Conservation (phyloP, 495 filamentous ascomycete species). For the Lichina pygmaea region DNA sequence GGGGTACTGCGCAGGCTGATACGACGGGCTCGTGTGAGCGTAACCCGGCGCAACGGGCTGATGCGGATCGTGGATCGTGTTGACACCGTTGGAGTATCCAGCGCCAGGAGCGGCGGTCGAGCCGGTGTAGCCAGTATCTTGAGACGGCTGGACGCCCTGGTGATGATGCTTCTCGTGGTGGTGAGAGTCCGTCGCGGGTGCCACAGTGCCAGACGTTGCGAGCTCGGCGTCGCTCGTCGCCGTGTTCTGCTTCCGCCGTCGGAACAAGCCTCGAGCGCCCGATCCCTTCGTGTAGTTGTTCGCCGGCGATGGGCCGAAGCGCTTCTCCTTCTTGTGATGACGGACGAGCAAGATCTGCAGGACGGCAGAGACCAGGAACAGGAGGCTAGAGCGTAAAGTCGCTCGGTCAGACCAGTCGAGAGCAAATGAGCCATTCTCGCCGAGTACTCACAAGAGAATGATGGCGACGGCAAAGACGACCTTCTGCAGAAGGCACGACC, state of each 20-base stretch:
- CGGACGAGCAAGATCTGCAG: conserved; percentile 36
- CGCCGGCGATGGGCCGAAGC: conserved; percentile 47
- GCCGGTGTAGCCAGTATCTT: conserved; percentile 2
- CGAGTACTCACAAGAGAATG: conserved; percentile 37
- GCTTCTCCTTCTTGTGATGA: conserved; percentile 50
- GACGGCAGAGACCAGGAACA: conserved; percentile 38
- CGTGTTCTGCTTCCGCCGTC: conserved; percentile 18
- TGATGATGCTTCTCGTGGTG: conserved; percentile 1
- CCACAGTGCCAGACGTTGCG: not conserved
- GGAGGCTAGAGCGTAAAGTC: conserved; percentile 17
- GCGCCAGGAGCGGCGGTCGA: not conserved
- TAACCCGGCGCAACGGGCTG: no score
- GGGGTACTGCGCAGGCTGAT: no score
- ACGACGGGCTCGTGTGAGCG: no score
- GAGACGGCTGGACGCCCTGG: not conserved
- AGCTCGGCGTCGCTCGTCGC: conserved; percentile 7
- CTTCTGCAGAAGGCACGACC: conserved; percentile 43
- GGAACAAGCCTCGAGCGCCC: conserved; percentile 17
- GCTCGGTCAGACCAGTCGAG: not conserved
- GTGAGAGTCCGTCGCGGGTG: not conserved
- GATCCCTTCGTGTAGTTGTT: conserved; percentile 56
- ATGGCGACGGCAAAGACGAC: conserved; percentile 54
- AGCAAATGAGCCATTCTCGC: not conserved
- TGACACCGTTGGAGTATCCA: no score
- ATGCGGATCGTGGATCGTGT: no score